These are phyloP conservation scores for Alternaria burnsii DNA, from an alignment of 2,329 filamentous ascomycete species.

Conservation along the genomic window DNA sequence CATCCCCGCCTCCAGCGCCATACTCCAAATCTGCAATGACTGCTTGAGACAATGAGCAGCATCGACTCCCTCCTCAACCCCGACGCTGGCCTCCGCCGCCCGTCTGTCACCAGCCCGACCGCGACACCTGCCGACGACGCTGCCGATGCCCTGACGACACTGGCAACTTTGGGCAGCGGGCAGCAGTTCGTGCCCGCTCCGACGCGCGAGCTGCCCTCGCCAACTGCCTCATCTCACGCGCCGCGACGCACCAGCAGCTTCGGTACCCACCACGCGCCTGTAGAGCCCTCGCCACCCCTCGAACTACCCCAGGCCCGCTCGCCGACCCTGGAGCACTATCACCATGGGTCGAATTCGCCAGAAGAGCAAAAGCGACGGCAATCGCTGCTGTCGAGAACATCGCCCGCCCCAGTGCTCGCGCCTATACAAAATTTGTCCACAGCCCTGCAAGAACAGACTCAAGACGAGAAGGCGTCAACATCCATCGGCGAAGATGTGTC, in stretches of 20 bases:
- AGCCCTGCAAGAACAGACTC: constrained; percentile 31
- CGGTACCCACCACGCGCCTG: constrained; percentile 43
- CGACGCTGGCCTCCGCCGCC: constrained; percentile 29
- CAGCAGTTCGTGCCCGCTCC: constrained; percentile 38
- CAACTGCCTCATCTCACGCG: constrained; percentile 39
- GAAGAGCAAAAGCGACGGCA: constrained; percentile 53
- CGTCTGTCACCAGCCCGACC: constrained; percentile 20
- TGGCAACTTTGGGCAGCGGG: constrained; percentile 45
- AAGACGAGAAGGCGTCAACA: constrained; percentile 17
- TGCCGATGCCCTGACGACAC: constrained; percentile 51
- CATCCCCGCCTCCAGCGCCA: not conserved
- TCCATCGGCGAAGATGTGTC: constrained; percentile 38
- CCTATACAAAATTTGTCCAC: constrained; percentile 50
- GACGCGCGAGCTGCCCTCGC: constrained; percentile 43
- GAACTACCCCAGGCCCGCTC: constrained; percentile 49
- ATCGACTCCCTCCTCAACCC: constrained; percentile 50
- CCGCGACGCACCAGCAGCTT: constrained; percentile 48
- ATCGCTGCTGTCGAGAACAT: constrained; percentile 43
- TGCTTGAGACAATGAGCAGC: constrained; percentile 41
- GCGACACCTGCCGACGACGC: constrained; percentile 48
- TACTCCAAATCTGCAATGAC: constrained; percentile 11
- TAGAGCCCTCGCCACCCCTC: constrained; percentile 52
- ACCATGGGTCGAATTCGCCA: constrained; percentile 56
- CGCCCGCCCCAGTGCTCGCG: constrained; percentile 49
- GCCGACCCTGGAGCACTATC: constrained; percentile 59